Base-by-base conservation (phyloP, 2,329 filamentous ascomycete species). In the Karstenula rhodostoma region DNA sequence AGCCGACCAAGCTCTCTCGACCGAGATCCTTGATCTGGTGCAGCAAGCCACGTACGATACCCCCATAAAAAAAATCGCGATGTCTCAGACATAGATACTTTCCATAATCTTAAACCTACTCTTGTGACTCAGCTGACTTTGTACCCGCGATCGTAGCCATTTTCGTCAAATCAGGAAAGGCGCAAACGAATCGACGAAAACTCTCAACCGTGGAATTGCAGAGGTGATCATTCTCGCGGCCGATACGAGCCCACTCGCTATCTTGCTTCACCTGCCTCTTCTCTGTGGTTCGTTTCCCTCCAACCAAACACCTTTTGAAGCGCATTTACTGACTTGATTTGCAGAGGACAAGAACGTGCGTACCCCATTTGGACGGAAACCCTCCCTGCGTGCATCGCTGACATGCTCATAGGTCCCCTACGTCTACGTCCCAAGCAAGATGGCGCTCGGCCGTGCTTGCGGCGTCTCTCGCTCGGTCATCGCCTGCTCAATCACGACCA, bases 161-260 rank as follows among this genome's bases (percentile, higher is more conserved):
- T n/a, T n/a, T n/a, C n/a, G 72, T 10, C 75, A 77, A 54, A 44
- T 75, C 2, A 73, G 72, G 66, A 76, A 76, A 65, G 74, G 72
- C 4, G 58, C 60, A 32, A 94, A 93, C 85, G 65, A 65, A 49
- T 27, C 33, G 13, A 32, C n/a, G 15, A 49, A 33, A n/a, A 22
- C 25, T n/a, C 86, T 97, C 53, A 96, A 95, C 84, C 90, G 94
- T 70, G 94, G 94, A 82, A 93, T 94, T 64, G 89, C 89, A 69
- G 94, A 98, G 82, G 84, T 98, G 66, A 89, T 97, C 75, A 87
- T 98, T 70, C 88, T 97, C 19, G 71, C 73, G 17, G 93, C 92
- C 66, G 94, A 98, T 78, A 95, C 93, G 71, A 86, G 87, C 60
- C 94, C 94, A 44, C 86, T 97, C 54, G 91, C 93, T 56, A 97